A percentile compares a stretch with the other conserved stretches of the same genome.
Evolutionary conservation across 2,329 filamentous ascomycete species (phyloP).

Genomic region (Scedosporium apiospermum): DNA sequence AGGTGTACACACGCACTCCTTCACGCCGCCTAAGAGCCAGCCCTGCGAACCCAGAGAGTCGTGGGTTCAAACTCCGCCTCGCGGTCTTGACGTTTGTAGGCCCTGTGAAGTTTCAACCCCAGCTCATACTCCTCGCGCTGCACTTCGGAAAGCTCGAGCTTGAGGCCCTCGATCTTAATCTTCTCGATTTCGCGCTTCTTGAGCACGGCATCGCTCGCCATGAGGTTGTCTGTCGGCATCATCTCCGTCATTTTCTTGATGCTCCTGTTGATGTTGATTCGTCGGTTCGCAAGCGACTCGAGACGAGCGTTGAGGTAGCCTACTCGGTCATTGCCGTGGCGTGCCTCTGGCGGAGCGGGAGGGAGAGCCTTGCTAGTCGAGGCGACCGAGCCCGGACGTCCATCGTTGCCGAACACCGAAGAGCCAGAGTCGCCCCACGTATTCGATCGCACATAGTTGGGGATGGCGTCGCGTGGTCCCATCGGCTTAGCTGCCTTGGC

Average conservation of each 20-base stretch:
- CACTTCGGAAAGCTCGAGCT: conserved; percentile 61
- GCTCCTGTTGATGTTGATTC: conserved; percentile 60
- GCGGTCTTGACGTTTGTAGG: conserved; percentile 66
- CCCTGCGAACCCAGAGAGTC: conserved; percentile 68
- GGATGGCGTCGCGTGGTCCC: background rate
- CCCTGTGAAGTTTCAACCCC: conserved; percentile 63
- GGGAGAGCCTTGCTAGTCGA: conserved; percentile 51
- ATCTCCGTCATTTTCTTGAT: conserved; percentile 72
- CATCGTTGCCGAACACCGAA: background rate
- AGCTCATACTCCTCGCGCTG: conserved; percentile 70
- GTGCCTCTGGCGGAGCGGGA: conserved; percentile 47
- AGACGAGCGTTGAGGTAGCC: conserved; percentile 57
- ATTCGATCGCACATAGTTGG: background rate
- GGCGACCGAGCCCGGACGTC: background rate
- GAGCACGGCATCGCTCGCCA: conserved; percentile 56
- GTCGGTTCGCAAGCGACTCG: conserved; percentile 54
- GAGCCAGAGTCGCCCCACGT: background rate
- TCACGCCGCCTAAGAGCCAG: conserved; percentile 22
- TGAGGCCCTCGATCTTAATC: conserved; percentile 56
- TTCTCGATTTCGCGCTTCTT: conserved; percentile 47
- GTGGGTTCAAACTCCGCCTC: conserved; percentile 56
- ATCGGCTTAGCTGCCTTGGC: background rate
- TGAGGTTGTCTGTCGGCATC: conserved; percentile 60
- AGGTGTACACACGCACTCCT: background rate
- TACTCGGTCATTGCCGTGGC: conserved; percentile 52